Base-by-base conservation (phyloP, 2,329 filamentous ascomycete species). In the Xylaria sp. region DNA sequence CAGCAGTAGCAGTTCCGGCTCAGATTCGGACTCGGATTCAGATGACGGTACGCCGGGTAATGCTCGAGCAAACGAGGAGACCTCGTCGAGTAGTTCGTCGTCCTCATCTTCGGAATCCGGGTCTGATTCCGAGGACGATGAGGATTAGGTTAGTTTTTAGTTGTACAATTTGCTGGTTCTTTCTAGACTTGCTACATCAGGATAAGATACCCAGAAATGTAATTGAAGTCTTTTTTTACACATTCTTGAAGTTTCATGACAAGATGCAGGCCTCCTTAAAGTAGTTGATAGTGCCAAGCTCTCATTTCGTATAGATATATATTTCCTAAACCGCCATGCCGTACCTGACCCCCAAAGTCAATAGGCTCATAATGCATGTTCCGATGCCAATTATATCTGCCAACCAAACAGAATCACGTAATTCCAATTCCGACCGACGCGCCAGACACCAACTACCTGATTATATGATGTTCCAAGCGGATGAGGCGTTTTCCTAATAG, bases 41-140 rank as follows among this genome's bases (percentile, higher is more conserved):
- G 72, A 69, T 7, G 63, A 9, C 9, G 56, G 46, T 10, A 12
- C 46, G 46, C 46, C 20, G 3, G 20, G 34, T 9, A 39, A 57
- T 23, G 60, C 5, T 37, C 7, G 69, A 32, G 64, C 15, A 32
- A 68, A 74, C n/a, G 74, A 74, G 15, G 76, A 75, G 10, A 72
- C 72, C 13, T 77, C 82, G 28, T 82, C 81, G 3, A 83, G 81
- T 72, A 82, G 80, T 75, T 82, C 80, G 6, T 84, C 82, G 0
- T 83, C 82, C 2, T 76, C 75, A 2, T 74, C 73, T 80, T 81
- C 72, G 18, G 70, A 79, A 20, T 72, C 78, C 2, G 77, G 75
- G 23, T 78, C 77, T n/a, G 76, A 77, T 34, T 75, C 73, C 6
- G 75, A 77, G 0, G 81, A 80, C 1, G 79, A 79, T 23, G 77